Conservation (phyloP, 106 monocot genomes). For the Hemerocallis citrina region DNA sequence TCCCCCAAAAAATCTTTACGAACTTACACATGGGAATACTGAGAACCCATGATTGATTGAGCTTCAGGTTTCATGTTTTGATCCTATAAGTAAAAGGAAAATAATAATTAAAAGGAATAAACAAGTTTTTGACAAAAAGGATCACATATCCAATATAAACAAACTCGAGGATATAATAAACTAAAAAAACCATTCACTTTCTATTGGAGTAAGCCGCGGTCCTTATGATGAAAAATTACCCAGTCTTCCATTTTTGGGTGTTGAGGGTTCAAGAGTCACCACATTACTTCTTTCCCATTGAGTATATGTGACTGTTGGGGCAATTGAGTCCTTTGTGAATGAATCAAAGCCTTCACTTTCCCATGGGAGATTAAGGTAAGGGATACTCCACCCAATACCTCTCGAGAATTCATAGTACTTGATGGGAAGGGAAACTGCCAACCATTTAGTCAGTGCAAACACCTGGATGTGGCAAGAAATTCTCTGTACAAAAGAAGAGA, state of each 20-base stretch:
- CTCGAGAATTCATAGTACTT: slow-evolving; percentile 88
- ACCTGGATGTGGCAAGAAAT: slow-evolving; percentile 78
- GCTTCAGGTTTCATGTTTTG: slow-evolving; percentile 82
- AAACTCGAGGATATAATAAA: background rate
- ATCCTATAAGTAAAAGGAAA: slow-evolving; percentile 34
- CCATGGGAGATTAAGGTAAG: slow-evolving; percentile 86
- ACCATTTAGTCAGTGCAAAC: slow-evolving; percentile 85
- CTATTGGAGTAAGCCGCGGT: slow-evolving; percentile 61
- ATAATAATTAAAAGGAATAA: too few relatives aligned
- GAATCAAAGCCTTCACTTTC: slow-evolving; percentile 30
- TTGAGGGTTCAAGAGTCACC: background rate
- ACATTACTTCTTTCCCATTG: slow-evolving; percentile 19
- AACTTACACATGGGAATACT: slow-evolving; percentile 40
- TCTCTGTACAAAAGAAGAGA: slow-evolving; percentile 34
- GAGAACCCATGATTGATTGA: slow-evolving; percentile 32
- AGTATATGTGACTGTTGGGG: slow-evolving; percentile 19
- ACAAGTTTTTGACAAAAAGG: background rate
- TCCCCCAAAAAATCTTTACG: background rate
- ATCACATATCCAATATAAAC: background rate
- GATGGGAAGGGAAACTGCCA: slow-evolving; percentile 49
- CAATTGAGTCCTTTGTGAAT: slow-evolving; percentile 26
- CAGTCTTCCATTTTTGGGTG: background rate
- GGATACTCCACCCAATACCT: slow-evolving; percentile 87
- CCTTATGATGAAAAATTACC: slow-evolving; percentile 23
- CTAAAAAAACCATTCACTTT: slow-evolving; percentile 29